Percentiles rank a stretch among this genome's conserved stretches.
Conservation (phyloP, 306 rosid species). For the Begonia masoniana region DNA sequence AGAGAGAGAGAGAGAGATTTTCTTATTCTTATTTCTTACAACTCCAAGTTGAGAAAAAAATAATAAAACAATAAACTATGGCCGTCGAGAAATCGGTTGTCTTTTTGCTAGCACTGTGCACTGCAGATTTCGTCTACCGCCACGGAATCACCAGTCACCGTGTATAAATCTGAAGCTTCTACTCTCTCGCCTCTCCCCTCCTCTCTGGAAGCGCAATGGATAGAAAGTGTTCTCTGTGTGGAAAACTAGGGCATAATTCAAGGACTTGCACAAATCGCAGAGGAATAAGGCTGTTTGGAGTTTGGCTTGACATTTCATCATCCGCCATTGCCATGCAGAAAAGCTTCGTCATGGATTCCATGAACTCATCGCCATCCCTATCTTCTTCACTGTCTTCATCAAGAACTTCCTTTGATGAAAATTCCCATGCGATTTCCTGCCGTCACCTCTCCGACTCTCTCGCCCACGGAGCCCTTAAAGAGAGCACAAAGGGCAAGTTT, state of each 20-base stretch:
- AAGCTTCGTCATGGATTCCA: not conserved
- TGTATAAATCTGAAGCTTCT: not conserved
- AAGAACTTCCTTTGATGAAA: not conserved
- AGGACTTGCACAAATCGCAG: not conserved
- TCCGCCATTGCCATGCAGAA: not conserved
- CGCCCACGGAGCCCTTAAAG: not conserved
- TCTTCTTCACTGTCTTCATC: not conserved
- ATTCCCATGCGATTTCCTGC: not conserved
- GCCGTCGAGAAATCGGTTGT: not conserved
- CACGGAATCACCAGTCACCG: too few species aligned
- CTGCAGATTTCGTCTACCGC: too few species aligned
- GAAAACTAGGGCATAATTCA: not conserved
- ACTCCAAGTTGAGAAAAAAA: not conserved
- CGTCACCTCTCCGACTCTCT: not conserved
- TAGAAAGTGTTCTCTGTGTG: not conserved
- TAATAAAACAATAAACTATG: not conserved
- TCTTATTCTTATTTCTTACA: not conserved
- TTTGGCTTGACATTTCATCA: not conserved
- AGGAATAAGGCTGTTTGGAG: not conserved
- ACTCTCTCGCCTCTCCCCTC: not conserved
- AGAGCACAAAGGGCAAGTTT: not conserved
- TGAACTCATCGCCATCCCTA: not conserved
- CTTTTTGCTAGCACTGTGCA: not conserved
- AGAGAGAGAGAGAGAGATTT: not conserved
- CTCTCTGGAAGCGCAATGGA: not conserved